Conservation (phyloP, 169 alveolate genomes). For the Theileria annulata region DNA sequence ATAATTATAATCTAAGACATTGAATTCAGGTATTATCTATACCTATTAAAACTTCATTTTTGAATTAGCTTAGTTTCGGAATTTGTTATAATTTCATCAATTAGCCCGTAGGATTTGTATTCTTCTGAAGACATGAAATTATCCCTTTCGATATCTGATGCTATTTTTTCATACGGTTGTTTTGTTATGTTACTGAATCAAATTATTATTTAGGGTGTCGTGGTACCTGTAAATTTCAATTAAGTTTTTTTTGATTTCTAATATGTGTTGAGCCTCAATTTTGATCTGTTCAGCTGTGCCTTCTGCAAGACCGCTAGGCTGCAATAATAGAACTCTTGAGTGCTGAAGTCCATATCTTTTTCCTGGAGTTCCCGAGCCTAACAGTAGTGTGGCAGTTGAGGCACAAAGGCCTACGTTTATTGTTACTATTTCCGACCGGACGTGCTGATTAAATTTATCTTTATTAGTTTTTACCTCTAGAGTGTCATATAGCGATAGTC, state of each 20-base stretch:
- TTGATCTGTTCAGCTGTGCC: constrained; percentile 69
- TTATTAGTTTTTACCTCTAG: constrained; percentile 16
- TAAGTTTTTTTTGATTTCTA: constrained; percentile 28
- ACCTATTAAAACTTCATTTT: not conserved
- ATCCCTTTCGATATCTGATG: constrained; percentile 77
- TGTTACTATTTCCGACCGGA: constrained; percentile 61
- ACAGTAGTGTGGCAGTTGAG: constrained; percentile 68
- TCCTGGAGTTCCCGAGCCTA: constrained; percentile 72
- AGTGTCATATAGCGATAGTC: constrained; percentile 65
- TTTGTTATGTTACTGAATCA: constrained; percentile 53
- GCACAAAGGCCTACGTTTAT: constrained; percentile 74
- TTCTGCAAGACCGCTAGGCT: constrained; percentile 64
- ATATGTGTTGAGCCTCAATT: constrained; percentile 43
- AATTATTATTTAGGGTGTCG: too few relatives aligned
- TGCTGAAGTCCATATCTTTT: constrained; percentile 61
- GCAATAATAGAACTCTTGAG: constrained; percentile 66
- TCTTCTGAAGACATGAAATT: constrained; percentile 84
- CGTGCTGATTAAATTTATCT: constrained; percentile 30
- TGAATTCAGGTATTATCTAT: too few relatives aligned
- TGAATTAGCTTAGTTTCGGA: not conserved
- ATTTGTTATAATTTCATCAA: constrained; percentile 73
- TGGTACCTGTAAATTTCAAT: constrained; percentile 41
- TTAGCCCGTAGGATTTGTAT: constrained; percentile 76
- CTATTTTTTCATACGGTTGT: constrained; percentile 67
- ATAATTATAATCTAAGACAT: not conserved